A percentile compares a stretch with the other conserved stretches of the same genome.
Conservation (phyloP, 257 asterid species). For the Nicotiana tomentosiformis region DNA sequence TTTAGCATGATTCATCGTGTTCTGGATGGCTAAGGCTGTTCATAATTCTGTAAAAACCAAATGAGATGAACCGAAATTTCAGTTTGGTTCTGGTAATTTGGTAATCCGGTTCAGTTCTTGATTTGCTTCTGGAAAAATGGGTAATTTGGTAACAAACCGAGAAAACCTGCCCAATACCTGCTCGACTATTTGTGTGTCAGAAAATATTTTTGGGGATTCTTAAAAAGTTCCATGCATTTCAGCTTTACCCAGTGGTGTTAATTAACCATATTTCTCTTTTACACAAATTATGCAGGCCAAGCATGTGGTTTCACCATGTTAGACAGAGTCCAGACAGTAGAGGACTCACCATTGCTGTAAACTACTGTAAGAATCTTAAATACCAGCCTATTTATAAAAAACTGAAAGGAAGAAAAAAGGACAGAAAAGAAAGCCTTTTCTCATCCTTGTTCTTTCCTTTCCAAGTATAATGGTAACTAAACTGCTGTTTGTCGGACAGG, state of each 20-base stretch:
- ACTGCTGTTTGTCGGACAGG: constrained; percentile 40
- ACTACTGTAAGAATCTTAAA: constrained; percentile 50
- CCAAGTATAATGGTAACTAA: neutral
- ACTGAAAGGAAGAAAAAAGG: neutral
- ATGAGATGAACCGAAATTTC: neutral
- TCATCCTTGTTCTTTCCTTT: neutral
- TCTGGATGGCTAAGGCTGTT: neutral
- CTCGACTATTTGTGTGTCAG: neutral
- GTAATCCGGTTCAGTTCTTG: neutral
- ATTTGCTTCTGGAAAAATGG: neutral
- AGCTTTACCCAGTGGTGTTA: neutral
- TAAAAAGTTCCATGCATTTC: neutral
- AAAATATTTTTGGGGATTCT: neutral
- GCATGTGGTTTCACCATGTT: constrained; percentile 98
- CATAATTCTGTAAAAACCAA: neutral
- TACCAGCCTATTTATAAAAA: neutral
- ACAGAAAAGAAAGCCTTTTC: neutral
- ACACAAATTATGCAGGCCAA: constrained; percentile 61
- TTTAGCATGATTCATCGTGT: neutral
- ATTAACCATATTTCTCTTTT: neutral
- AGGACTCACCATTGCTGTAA: constrained; percentile 73
- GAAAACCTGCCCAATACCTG: neutral
- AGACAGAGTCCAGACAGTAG: constrained; percentile 58
- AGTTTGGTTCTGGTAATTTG: neutral
- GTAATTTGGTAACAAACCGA: neutral